Evolutionary conservation across 75 land plant species (phyloP).

Genomic region (Chamaecyparis obtusa): DNA sequence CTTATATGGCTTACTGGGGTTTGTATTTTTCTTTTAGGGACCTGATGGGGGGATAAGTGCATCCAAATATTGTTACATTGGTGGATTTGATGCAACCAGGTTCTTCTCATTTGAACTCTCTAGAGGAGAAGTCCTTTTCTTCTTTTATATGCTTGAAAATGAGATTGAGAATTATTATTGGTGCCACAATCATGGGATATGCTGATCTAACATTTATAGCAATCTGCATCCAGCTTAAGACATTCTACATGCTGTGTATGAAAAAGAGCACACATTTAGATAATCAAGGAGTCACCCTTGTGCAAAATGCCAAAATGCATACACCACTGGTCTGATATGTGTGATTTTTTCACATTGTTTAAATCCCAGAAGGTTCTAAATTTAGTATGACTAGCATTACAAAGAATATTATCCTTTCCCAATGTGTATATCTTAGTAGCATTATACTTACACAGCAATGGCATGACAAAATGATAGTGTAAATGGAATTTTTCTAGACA

Average conservation of each 20-base stretch:
- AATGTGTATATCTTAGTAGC: neutral
- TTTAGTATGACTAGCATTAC: neutral
- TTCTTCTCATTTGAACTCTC: constrained; percentile 17
- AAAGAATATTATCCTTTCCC: neutral
- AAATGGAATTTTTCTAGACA: no score
- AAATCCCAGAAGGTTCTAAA: neutral
- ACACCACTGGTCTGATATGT: neutral
- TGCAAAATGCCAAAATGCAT: neutral
- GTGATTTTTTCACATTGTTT: neutral
- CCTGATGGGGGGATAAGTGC: constrained; percentile 99
- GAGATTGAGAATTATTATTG: neutral
- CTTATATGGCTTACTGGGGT: neutral
- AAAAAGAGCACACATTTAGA: neutral
- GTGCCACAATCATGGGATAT: neutral
- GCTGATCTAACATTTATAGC: neutral
- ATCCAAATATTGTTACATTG: constrained; percentile 89
- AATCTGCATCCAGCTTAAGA: neutral
- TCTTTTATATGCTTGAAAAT: neutral
- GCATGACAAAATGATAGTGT: no score
- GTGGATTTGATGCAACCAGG: constrained; percentile 99
- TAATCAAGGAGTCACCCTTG: neutral
- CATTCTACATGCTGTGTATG: neutral
- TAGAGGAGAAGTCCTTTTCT: neutral
- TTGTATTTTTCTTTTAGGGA: constrained; percentile 43
- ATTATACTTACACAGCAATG: no score